These are phyloP conservation scores for Tuber calosporum DNA, from an alignment of 495 filamentous ascomycete species.

Conservation along the genomic window DNA sequence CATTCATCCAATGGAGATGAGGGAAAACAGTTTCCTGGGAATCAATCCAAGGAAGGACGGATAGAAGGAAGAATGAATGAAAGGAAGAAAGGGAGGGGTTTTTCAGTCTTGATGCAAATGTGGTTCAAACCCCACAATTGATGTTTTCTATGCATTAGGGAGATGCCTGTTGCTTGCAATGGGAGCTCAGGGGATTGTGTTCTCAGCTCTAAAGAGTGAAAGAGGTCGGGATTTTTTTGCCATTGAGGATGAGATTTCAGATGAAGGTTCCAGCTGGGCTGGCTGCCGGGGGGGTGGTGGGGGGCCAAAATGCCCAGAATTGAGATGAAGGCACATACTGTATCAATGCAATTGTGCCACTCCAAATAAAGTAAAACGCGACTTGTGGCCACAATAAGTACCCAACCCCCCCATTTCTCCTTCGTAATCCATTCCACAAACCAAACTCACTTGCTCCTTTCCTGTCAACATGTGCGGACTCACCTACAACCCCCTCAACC, in stretches of 20 bases:
- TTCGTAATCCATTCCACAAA: conserved; percentile 4
- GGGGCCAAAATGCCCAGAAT: neutral
- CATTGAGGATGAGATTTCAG: conserved; percentile 1
- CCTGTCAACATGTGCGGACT: conserved; percentile 9
- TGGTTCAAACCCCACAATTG: neutral
- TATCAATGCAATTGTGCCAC: neutral
- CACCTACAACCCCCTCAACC: conserved; percentile 26
- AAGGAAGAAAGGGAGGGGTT: neutral
- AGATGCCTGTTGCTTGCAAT: neutral
- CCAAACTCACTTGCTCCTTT: conserved; percentile 1
- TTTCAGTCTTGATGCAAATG: neutral
- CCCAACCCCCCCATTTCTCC: neutral
- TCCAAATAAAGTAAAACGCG: neutral
- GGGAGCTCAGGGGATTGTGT: neutral
- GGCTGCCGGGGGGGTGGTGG: neutral
- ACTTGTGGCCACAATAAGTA: conserved; percentile 3
- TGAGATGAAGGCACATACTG: neutral
- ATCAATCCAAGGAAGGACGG: neutral
- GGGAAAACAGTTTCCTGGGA: neutral
- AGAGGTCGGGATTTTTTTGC: neutral
- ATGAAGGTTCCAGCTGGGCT: neutral
- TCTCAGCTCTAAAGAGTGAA: neutral
- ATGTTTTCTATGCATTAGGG: neutral
- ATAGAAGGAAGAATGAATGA: neutral
- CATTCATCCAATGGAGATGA: neutral